Conservation (phyloP, 2,329 filamentous ascomycete species). For the Penicillium sclerotiorum region DNA sequence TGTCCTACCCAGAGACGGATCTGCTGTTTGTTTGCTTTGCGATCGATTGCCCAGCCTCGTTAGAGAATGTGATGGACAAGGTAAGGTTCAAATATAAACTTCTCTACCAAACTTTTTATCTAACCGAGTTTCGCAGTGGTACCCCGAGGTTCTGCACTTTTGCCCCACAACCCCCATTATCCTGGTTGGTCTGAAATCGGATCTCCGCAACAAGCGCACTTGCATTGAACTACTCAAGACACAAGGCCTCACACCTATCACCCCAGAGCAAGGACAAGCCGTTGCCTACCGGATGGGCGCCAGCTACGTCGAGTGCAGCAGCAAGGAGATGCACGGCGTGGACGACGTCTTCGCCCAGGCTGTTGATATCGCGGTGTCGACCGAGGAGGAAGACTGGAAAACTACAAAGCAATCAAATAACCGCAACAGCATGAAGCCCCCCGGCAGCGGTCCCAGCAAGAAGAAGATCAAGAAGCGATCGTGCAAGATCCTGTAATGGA, state of each 20-base stretch:
- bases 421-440: slow-evolving; percentile 22
- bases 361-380: slow-evolving; percentile 84
- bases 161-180: slow-evolving; percentile 96
- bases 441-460: slow-evolving; percentile 47
- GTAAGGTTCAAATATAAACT: slow-evolving; percentile 54
- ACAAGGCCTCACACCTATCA: slow-evolving; percentile 93
- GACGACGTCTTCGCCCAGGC: slow-evolving; percentile 95
- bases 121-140: slow-evolving; percentile 70
- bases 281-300: slow-evolving; percentile 95
- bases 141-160: slow-evolving; percentile 97
- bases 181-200: slow-evolving; percentile 94
- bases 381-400: slow-evolving; percentile 65
- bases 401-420: slow-evolving; percentile 21
- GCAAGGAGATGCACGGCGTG: slow-evolving; percentile 90
- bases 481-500: slow-evolving; percentile 71
- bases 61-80: slow-evolving; percentile 99
- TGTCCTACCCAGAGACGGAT: slow-evolving; percentile 98
- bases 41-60: slow-evolving; percentile 96
- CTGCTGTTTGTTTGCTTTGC: slow-evolving; percentile 98
- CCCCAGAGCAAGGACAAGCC: slow-evolving; percentile 80
- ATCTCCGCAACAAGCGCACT: slow-evolving; percentile 90
- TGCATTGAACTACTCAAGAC: slow-evolving; percentile 99
- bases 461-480: slow-evolving; percentile 84
- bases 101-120: not conserved
- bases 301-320: slow-evolving; percentile 96